Evolutionary conservation across 257 asterid genomes (phyloP).

Genomic region (Fraxinus cuspidata): DNA sequence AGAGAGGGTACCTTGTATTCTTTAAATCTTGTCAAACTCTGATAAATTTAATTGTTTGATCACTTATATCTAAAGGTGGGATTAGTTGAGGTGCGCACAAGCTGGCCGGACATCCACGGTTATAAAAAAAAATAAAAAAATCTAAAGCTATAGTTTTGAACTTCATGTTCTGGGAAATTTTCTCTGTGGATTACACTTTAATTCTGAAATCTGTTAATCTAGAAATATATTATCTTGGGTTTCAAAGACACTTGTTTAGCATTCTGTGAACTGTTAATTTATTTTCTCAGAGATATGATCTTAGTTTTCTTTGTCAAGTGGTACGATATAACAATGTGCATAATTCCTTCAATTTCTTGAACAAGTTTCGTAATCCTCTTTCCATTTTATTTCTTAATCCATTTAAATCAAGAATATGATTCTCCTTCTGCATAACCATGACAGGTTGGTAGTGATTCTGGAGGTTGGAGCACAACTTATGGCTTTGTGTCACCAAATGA

Average conservation of each 20-base stretch:
- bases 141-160: background rate
- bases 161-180: background rate
- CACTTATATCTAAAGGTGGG: background rate
- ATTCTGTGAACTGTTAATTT: background rate
- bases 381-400: background rate
- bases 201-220: background rate
- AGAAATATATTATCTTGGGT: background rate
- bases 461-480: slow-evolving; percentile 47
- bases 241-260: background rate
- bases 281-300: background rate
- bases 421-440: background rate
- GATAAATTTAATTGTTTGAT: background rate
- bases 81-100: too few relatives aligned
- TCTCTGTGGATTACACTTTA: background rate
- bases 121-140: too few relatives aligned
- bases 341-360: background rate
- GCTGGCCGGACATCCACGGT: too few relatives aligned
- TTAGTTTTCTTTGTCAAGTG: background rate
- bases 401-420: background rate
- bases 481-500: slow-evolving; percentile 43
- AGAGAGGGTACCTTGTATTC: background rate
- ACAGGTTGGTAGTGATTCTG: slow-evolving; percentile 54
- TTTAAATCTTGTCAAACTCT: background rate
- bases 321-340: background rate
- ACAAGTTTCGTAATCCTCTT: background rate